These are phyloP conservation scores for Linnemannia zychae DNA, from an alignment of 192 early-diverging fungal species.

Conservation along the genomic window DNA sequence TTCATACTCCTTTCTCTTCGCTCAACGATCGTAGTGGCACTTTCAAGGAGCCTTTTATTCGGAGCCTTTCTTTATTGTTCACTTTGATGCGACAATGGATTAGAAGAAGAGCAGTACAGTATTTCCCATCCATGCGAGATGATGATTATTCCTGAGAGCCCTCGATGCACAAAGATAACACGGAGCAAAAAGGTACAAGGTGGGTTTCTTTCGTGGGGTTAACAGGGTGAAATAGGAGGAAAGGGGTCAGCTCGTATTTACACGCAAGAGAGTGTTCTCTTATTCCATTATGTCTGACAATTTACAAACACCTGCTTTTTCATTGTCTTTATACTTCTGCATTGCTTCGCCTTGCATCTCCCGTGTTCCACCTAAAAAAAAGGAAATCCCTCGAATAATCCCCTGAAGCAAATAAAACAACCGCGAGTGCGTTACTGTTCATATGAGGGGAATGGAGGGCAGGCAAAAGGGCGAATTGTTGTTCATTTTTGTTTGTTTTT, in stretches of 20 bases:
- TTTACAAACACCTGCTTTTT: not conserved
- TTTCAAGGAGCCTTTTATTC: not conserved
- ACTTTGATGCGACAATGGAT: not conserved
- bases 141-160: not conserved
- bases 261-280: not conserved
- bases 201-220: not conserved
- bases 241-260: not conserved
- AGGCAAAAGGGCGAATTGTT: constrained; percentile 22
- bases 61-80: not conserved
- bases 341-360: not conserved
- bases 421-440: no score
- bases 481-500: not conserved
- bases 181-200: not conserved
- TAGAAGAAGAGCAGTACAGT: not conserved
- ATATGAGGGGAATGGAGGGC: not conserved
- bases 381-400: not conserved
- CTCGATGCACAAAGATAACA: not conserved
- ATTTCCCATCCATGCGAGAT: not conserved
- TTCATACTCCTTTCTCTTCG: no score
- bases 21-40: not conserved
- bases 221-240: not conserved
- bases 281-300: constrained; percentile 1
- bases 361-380: not conserved
- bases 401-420: not conserved
- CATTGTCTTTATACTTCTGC: not conserved